Percentiles rank a stretch among this genome's conserved stretches.
Conservation (phyloP, 1,284 basidiomycete genomes). For the Cystobasidium slooffiae region DNA sequence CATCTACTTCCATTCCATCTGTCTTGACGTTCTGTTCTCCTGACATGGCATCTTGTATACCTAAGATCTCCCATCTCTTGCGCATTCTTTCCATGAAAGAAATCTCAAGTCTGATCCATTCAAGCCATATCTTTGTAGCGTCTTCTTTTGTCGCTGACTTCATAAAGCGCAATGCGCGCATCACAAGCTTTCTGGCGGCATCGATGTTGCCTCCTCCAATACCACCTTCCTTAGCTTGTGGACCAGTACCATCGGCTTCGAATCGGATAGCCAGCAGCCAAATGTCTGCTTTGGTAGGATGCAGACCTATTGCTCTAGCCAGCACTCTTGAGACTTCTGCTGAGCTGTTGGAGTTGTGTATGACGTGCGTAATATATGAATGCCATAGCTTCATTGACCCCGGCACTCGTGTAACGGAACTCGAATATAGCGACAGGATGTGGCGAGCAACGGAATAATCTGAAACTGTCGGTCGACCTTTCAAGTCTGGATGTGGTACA, state of each 20-base stretch:
- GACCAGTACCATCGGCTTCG: slow-evolving; percentile 52
- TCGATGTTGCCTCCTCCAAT: slow-evolving; percentile 55
- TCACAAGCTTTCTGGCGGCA: slow-evolving; percentile 52
- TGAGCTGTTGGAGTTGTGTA: slow-evolving; percentile 49
- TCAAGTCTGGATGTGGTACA: too few relatives aligned
- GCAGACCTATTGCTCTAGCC: slow-evolving; percentile 52
- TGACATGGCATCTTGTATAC: slow-evolving; percentile 46
- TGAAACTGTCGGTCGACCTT: slow-evolving; percentile 49
- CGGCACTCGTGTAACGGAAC: slow-evolving; percentile 53
- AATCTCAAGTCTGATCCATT: slow-evolving; percentile 54
- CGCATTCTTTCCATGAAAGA: slow-evolving; percentile 52
- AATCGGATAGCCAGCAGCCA: slow-evolving; percentile 54
- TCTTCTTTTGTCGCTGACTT: slow-evolving; percentile 47
- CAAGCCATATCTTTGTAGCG: slow-evolving; percentile 49
- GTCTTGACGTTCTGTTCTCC: slow-evolving; percentile 30
- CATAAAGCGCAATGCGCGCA: slow-evolving; percentile 53
- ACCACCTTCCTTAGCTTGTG: slow-evolving; percentile 46
- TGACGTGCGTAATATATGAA: slow-evolving; percentile 51
- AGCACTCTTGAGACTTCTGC: slow-evolving; percentile 53
- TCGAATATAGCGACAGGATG: slow-evolving; percentile 53
- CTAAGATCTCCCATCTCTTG: slow-evolving; percentile 49
- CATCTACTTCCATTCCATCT: slow-evolving; percentile 36
- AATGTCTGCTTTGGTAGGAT: slow-evolving; percentile 51
- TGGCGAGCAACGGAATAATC: slow-evolving; percentile 55
- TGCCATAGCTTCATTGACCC: slow-evolving; percentile 52